phyloP scores from a whole-genome alignment of 2,329 filamentous ascomycete genomes.

The Sporothrix sp. region DNA sequence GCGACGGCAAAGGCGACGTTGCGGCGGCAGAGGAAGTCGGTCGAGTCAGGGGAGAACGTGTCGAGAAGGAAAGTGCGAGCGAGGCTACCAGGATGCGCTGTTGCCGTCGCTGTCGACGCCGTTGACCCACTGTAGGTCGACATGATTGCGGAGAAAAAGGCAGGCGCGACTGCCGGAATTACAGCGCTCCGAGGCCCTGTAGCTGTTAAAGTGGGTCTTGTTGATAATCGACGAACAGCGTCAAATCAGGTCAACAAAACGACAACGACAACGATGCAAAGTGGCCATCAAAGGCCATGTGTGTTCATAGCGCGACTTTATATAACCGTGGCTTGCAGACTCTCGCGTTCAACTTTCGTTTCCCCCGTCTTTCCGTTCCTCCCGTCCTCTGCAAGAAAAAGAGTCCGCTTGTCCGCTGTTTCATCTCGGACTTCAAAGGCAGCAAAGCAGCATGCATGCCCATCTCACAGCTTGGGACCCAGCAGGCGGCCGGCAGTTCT shows the following conservation, averaged over 20 bases:
- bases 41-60: background rate
- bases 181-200: slow-evolving; percentile 5
- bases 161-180: slow-evolving; percentile 7
- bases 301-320: background rate
- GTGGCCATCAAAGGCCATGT: background rate
- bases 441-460: background rate
- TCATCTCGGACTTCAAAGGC: background rate
- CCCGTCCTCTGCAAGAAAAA: background rate
- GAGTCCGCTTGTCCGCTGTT: background rate
- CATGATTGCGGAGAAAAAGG: background rate
- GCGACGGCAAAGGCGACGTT: background rate
- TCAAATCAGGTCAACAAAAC: too few species aligned
- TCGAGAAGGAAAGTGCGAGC: slow-evolving; percentile 6
- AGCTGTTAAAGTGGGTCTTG: background rate
- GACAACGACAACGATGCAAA: background rate
- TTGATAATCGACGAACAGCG: too few species aligned
- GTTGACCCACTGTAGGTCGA: slow-evolving; percentile 6
- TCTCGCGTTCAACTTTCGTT: too few species aligned
- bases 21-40: background rate
- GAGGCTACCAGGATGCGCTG: slow-evolving; percentile 3
- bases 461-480: slow-evolving; percentile 2
- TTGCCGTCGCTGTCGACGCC: background rate
- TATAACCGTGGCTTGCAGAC: background rate
- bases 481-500: background rate
- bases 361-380: background rate